phyloP scores from a whole-genome alignment of 2,329 filamentous ascomycete genomes.

The Fusarium nygamai region DNA sequence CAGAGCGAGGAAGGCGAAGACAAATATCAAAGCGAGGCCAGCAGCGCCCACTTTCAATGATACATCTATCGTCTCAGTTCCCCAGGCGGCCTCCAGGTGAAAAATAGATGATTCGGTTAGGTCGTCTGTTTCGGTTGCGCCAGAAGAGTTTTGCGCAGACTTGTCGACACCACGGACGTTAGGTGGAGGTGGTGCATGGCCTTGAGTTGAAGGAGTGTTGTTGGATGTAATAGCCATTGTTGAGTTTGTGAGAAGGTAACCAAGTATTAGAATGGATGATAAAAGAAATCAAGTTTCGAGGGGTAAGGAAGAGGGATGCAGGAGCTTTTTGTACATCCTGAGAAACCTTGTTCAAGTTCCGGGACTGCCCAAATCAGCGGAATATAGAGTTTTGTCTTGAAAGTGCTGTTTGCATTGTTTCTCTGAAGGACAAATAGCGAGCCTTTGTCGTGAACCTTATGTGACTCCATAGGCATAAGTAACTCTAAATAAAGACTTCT shows the following conservation, averaged over 20 bases:
- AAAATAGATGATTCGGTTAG: fast-evolving
- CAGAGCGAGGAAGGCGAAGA: neutral
- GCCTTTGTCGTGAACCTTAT: fast-evolving
- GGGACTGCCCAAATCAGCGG: fast-evolving
- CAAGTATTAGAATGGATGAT: fast-evolving
- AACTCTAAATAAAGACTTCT: no score
- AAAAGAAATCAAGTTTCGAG: no score
- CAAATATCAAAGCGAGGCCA: neutral
- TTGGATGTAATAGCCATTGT: neutral
- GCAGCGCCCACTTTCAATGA: neutral
- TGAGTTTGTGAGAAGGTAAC: neutral
- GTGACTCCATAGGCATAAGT: fast-evolving
- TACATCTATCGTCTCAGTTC: neutral
- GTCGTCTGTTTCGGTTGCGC: no score
- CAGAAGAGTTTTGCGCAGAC: no score
- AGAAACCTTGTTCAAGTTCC: neutral
- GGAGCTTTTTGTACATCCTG: neutral
- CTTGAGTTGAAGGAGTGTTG: no score
- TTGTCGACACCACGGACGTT: neutral
- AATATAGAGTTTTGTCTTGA: fast-evolving
- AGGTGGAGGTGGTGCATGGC: no score
- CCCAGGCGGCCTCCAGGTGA: neutral
- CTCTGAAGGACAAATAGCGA: fast-evolving
- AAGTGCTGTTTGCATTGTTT: neutral
- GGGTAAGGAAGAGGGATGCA: neutral